Base-by-base conservation (phyloP, 257 asterid species). In the Lycium ferocissimum region DNA sequence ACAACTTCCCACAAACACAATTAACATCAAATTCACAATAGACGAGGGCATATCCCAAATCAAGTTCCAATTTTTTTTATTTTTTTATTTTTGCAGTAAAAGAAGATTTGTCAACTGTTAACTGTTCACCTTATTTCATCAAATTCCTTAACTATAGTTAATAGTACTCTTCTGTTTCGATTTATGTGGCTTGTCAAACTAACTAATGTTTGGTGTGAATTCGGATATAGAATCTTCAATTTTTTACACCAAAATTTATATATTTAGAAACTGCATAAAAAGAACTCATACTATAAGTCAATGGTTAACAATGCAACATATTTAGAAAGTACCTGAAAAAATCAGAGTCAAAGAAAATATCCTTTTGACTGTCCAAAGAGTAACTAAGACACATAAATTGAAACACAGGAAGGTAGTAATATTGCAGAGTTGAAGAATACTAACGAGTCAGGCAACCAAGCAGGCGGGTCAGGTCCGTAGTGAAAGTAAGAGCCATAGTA, bases 381-480 rank as follows among this genome's bases (percentile, higher is more conserved):
- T 49, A 49, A 49, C 13, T 49, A 9, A 40, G 58, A 54, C 43
- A 66, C 38, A 3, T 13, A 6, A 67, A 67, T 35, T 35, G 0
- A 67, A 33, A 67, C 12, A 56, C 20, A 35, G 2, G 75, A 0
- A 67, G 40, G 40, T 0, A 6, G 49, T 14, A 35, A 35, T 10
- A 67, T 67, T 0, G 7, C 7, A 0, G 13, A 54, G 15, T 53
- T 33, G 83, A 59, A 58, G n/a, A 18, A 15, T 7, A 85, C 91
- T 69, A 87, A 96, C 99, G 90, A 89, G 85, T 90, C 90, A 51
- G 98, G 98, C 26, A 87, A 79, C 99, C 99, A 96, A 86, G 97
- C 97, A 5, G 98, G 97, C 9, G 99, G 98, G 69, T 94, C 95
- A 59, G 93, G 91, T 59, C 98, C 98, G 86, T 85, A 96, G 85